These are phyloP conservation scores for Strobilomyces dryophilus DNA, from an alignment of 768 basidiomycete species.

Conservation along the genomic window DNA sequence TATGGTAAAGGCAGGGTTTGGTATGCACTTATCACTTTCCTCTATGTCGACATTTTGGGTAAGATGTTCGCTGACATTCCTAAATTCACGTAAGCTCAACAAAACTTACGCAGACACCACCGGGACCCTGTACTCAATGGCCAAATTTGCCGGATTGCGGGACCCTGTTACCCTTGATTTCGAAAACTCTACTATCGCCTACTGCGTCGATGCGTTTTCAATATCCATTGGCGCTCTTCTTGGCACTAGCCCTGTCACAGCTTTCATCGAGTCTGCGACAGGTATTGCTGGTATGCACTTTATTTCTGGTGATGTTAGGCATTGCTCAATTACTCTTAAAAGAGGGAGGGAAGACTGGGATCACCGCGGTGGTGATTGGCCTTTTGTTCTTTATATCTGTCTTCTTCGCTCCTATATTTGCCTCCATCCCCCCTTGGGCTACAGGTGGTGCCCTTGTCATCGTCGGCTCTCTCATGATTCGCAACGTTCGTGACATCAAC, in stretches of 20 bases:
- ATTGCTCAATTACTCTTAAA: slow-evolving; percentile 12
- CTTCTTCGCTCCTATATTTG: slow-evolving; percentile 88
- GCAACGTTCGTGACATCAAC: slow-evolving; percentile 82
- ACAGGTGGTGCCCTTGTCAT: slow-evolving; percentile 84
- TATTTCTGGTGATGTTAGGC: not conserved
- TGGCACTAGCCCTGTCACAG: slow-evolving; percentile 79
- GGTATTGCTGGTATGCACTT: slow-evolving; percentile 59
- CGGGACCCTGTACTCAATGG: slow-evolving; percentile 87
- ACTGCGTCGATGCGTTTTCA: slow-evolving; percentile 77
- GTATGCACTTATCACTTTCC: slow-evolving; percentile 86
- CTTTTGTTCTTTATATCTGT: slow-evolving; percentile 78
- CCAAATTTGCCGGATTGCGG: slow-evolving; percentile 84
- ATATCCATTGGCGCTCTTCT: slow-evolving; percentile 79
- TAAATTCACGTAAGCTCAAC: not conserved
- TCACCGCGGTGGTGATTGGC: slow-evolving; percentile 71
- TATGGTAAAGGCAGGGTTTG: slow-evolving; percentile 68
- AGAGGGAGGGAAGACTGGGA: slow-evolving; percentile 87
- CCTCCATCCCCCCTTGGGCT: slow-evolving; percentile 83
- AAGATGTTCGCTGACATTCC: slow-evolving; percentile 16
- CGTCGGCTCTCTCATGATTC: slow-evolving; percentile 86
- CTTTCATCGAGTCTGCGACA: slow-evolving; percentile 79
- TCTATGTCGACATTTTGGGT: slow-evolving; percentile 86
- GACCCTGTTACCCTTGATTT: slow-evolving; percentile 84
- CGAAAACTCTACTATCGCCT: slow-evolving; percentile 77
- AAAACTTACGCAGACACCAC: slow-evolving; percentile 33